Conservation (phyloP, 192 early-diverging fungal genomes). For the Coemansia sp. region DNA sequence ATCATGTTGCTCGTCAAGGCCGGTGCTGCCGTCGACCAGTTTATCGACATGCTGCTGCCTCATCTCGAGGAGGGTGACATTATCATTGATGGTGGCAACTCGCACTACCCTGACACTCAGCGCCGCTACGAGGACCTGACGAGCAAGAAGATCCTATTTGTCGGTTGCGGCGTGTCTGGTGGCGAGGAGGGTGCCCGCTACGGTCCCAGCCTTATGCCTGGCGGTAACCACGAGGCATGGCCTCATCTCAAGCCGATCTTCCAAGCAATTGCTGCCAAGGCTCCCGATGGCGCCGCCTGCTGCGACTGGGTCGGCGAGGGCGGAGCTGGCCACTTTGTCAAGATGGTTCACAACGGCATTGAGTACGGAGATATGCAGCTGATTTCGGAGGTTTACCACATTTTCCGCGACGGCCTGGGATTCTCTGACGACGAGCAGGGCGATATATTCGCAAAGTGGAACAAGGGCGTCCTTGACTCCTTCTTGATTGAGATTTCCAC, state of each 20-base stretch:
- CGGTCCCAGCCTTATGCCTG: conserved; percentile 97
- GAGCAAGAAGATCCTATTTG: conserved; percentile 90
- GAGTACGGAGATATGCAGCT: conserved; percentile 99
- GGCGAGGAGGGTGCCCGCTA: conserved; percentile 98
- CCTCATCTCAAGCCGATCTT: conserved; percentile 93
- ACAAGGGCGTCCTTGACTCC: conserved; percentile 96
- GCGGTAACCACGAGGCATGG: conserved; percentile 93
- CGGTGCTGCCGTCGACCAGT: conserved; percentile 90
- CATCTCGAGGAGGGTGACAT: conserved; percentile 91
- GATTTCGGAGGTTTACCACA: conserved; percentile 93
- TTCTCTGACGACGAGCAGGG: conserved; percentile 86
- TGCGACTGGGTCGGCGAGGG: conserved; percentile 99
- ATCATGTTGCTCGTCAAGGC: conserved; percentile 99
- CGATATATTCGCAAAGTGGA: conserved; percentile 91
- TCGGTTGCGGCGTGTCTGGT: conserved; percentile 97
- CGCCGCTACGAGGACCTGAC: conserved; percentile 88
- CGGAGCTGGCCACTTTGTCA: conserved; percentile 98
- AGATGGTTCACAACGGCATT: conserved; percentile 99
- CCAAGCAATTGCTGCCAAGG: conserved; percentile 93
- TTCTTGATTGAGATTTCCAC: conserved; percentile 97
- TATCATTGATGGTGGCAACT: conserved; percentile 99
- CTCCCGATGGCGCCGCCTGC: conserved; percentile 81
- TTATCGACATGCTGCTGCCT: conserved; percentile 89
- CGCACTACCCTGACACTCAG: conserved; percentile 96
- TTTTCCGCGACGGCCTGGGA: conserved; percentile 87